These are phyloP conservation scores for Trichodelitschia bisporula DNA, from an alignment of 495 filamentous ascomycete genomes.

Conservation along the genomic window DNA sequence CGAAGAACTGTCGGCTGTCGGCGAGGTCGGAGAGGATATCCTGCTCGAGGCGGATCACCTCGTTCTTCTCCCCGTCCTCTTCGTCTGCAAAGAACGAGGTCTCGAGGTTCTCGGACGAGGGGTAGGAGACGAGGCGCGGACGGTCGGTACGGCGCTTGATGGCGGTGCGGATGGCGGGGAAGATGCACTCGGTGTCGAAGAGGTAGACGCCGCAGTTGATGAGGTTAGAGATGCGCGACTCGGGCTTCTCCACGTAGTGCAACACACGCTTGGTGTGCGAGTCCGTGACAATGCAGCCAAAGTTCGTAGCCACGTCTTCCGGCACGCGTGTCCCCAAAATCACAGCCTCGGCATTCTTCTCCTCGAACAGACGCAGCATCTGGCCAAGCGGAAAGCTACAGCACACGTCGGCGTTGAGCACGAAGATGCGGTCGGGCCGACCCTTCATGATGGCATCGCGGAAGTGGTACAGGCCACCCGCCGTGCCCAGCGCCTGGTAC, in stretches of 20 bases:
- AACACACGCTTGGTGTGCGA: slow-evolving; percentile 85
- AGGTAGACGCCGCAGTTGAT: slow-evolving; percentile 99
- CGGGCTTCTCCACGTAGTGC: slow-evolving; percentile 98
- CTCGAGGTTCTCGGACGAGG: slow-evolving; percentile 81
- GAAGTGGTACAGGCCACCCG: slow-evolving; percentile 96
- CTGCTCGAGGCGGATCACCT: slow-evolving; percentile 87
- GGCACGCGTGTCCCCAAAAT: slow-evolving; percentile 83
- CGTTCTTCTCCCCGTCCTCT: slow-evolving; percentile 49
- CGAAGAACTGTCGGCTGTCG: slow-evolving; percentile 95
- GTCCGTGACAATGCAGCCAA: slow-evolving; percentile 94
- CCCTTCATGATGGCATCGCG: slow-evolving; percentile 97
- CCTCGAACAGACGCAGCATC: slow-evolving; percentile 83
- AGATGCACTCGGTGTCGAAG: slow-evolving; percentile 84
- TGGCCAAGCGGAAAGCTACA: slow-evolving; percentile 93
- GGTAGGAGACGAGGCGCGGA: slow-evolving; percentile 77
- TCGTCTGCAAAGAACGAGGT: slow-evolving; percentile 55
- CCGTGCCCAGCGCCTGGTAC: slow-evolving; percentile 90
- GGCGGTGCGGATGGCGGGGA: slow-evolving; percentile 81
- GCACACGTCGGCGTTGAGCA: slow-evolving; percentile 97
- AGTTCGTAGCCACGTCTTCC: slow-evolving; percentile 84
- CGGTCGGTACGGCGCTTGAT: slow-evolving; percentile 92
- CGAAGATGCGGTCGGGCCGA: slow-evolving; percentile 80
- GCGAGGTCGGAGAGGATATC: slow-evolving; percentile 92
- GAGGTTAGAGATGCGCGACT: slow-evolving; percentile 91
- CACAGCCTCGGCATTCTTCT: slow-evolving; percentile 91